Evolutionary conservation across 495 filamentous ascomycete genomes (phyloP), one percentile per base, ranked within the genome.

Genomic region (Aspergillus ostianus): DNA sequence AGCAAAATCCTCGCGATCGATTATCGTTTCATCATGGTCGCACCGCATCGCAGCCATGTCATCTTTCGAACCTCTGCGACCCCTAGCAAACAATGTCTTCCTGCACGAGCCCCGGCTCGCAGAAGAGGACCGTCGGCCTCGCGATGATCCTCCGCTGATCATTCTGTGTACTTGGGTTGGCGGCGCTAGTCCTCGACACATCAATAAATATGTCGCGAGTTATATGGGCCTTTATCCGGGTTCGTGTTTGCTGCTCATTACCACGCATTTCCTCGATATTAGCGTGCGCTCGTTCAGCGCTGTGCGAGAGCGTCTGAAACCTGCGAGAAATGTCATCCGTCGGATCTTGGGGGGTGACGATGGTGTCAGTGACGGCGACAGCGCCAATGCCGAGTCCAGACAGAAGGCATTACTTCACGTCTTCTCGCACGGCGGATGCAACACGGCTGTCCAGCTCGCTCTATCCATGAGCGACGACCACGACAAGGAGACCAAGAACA

Each of bases 121-220:
- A 26, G 23, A 26, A 18, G 47, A n/a, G 12, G 3, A 0, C 26
- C 18, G n/a, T 30, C 10, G 47, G 12, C 30, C 50, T n/a, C 29
- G 27, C 53, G 56, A 54, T 36, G 23, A 59, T 4, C 48, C 58
- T 4, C 56, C 69, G 6, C 48, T 73, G 45, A 59, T 71, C n/a
- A 66, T 68, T 45, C 57, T 73, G 13, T 71, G 68, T 46, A 70
- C 67, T 17, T 71, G 69, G 69, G 53, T 67, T 2, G 70, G 70
- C 13, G 68, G 67, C 23, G 65, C 70, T 30, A 71, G 65, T 0
- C 67, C 68, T 12, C 66, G 66, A 3, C 63, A 67, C 13, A 71
- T 71, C 62, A 60, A 64, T 56, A 70, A 73, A 60, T 73, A 71
- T 56, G 45, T 66, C 15, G 19, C 57, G 1, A 55, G 62, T 21